phyloP scores from a whole-genome alignment of 1,284 basidiomycete genomes.

The Thecaphora frezii region DNA sequence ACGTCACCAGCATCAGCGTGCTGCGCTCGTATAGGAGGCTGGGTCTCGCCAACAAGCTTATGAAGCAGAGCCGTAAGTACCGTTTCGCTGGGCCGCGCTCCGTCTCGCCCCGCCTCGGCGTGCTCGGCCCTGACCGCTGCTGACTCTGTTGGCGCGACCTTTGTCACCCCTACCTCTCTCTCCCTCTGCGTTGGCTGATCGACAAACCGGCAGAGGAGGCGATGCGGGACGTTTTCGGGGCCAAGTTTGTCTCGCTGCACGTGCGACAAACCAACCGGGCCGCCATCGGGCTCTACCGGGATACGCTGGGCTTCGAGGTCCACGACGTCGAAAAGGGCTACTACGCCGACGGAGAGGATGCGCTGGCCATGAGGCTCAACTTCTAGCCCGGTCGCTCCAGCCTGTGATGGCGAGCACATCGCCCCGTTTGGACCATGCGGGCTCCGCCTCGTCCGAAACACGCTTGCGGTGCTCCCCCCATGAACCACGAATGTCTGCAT shows the following conservation, averaged over 20 bases:
- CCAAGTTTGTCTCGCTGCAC: slow-evolving; percentile 55
- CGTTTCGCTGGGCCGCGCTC: too few relatives aligned
- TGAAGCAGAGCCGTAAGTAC: slow-evolving; percentile 56
- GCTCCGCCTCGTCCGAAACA: too few relatives aligned
- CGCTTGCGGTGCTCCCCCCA: too few relatives aligned
- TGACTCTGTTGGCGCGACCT: neutral
- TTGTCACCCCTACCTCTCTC: neutral
- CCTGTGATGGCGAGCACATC: too few relatives aligned
- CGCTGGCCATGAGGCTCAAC: slow-evolving; percentile 52
- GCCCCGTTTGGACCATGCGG: too few relatives aligned
- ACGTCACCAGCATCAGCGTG: slow-evolving; percentile 57
- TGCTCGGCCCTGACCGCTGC: too few relatives aligned
- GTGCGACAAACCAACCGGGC: slow-evolving; percentile 57
- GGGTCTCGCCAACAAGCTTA: slow-evolving; percentile 56
- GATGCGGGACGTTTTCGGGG: slow-evolving; percentile 56
- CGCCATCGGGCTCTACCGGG: slow-evolving; percentile 55
- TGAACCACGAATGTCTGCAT: too few relatives aligned
- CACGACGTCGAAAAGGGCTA: slow-evolving; percentile 54
- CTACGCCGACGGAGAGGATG: slow-evolving; percentile 58
- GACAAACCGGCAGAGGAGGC: slow-evolving; percentile 49
- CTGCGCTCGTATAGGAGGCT: slow-evolving; percentile 54
- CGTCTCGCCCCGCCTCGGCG: too few relatives aligned
- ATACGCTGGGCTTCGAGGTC: slow-evolving; percentile 56
- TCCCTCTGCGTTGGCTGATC: neutral
- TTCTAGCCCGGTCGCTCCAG: slow-evolving; percentile 19